Percentiles rank a stretch among this genome's conserved stretches.
Evolutionary conservation across 2,329 filamentous ascomycete genomes (phyloP).

Genomic region (Davidsoniella virescens): DNA sequence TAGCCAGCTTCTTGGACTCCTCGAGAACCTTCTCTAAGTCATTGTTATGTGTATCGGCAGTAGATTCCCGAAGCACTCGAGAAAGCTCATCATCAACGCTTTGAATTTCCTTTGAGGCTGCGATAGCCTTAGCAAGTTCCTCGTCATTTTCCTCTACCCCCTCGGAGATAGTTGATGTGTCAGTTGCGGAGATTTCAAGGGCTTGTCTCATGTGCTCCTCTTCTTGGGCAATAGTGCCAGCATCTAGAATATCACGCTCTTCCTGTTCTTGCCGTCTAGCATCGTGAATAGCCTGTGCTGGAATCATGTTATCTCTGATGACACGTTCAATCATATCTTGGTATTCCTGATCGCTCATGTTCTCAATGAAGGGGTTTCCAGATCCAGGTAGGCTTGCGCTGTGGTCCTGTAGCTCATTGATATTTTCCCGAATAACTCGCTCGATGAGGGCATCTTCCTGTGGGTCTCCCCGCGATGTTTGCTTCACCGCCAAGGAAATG

Average conservation of each 20-base stretch:
- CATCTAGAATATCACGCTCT: not conserved
- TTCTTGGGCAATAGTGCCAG: too few relatives aligned
- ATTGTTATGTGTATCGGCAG: not conserved
- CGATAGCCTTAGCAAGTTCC: not conserved
- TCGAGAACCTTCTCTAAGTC: not conserved
- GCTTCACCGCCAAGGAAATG: not conserved
- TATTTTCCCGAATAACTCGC: slow-evolving; percentile 3
- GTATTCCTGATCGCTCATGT: slow-evolving; percentile 1
- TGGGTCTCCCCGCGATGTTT: slow-evolving; percentile 1
- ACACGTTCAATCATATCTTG: slow-evolving; percentile 1
- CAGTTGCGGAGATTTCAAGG: too few relatives aligned
- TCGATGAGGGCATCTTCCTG: slow-evolving; percentile 7
- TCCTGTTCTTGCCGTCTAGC: not conserved
- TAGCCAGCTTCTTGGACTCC: not conserved
- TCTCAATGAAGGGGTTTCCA: not conserved
- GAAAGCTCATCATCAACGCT: not conserved
- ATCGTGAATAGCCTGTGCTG: not conserved
- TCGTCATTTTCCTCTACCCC: not conserved
- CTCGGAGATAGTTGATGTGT: not conserved
- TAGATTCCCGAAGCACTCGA: too few relatives aligned
- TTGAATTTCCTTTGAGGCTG: not conserved
- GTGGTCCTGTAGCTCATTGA: not conserved
- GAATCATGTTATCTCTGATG: not conserved
- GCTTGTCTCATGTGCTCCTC: too few relatives aligned
- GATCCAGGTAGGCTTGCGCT: not conserved